phyloP scores from a whole-genome alignment of 352 stramenopile genomes.

The Plasmopara muralis region DNA sequence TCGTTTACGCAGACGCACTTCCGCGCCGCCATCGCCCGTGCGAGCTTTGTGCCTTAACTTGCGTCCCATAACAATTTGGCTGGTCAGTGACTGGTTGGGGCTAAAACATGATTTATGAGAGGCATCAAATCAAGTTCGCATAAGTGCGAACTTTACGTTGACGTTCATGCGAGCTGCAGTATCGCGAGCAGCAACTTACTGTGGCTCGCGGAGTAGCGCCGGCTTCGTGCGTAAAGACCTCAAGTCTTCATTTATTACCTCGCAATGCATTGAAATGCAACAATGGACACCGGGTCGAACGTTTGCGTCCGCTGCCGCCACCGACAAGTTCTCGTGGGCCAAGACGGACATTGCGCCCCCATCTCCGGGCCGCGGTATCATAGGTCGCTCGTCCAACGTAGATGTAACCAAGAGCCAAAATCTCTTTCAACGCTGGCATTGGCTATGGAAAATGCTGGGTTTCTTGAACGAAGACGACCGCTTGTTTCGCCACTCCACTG shows the following conservation, averaged over 20 bases:
- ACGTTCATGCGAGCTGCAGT: slow-evolving; percentile 10
- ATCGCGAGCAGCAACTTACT: slow-evolving; percentile 2
- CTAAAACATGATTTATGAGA: background rate
- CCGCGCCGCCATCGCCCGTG: slow-evolving; percentile 69
- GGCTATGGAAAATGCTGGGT: slow-evolving; percentile 75
- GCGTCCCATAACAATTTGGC: slow-evolving; percentile 48
- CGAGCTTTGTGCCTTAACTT: slow-evolving; percentile 58
- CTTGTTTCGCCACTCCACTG: slow-evolving; percentile 62
- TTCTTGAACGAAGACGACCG: slow-evolving; percentile 85
- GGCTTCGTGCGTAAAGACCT: slow-evolving; percentile 2
- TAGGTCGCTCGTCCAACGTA: slow-evolving; percentile 74
- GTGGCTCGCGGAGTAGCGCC: slow-evolving; percentile 7
- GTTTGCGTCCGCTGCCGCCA: slow-evolving; percentile 10
- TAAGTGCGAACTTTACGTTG: slow-evolving; percentile 8
- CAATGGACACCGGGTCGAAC: slow-evolving; percentile 1
- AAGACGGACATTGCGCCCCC: slow-evolving; percentile 76
- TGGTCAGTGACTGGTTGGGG: slow-evolving; percentile 2
- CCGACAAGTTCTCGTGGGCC: slow-evolving; percentile 58
- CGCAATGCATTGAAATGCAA: slow-evolving; percentile 1
- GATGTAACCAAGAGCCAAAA: slow-evolving; percentile 65
- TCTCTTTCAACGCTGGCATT: slow-evolving; percentile 66
- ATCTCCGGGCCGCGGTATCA: slow-evolving; percentile 58
- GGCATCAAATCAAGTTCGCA: background rate
- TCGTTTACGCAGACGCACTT: slow-evolving; percentile 63
- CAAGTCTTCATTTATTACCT: slow-evolving; percentile 4